Evolutionary conservation across 169 alveolate species (phyloP).

Genomic region (Plasmodium gonderi): DNA sequence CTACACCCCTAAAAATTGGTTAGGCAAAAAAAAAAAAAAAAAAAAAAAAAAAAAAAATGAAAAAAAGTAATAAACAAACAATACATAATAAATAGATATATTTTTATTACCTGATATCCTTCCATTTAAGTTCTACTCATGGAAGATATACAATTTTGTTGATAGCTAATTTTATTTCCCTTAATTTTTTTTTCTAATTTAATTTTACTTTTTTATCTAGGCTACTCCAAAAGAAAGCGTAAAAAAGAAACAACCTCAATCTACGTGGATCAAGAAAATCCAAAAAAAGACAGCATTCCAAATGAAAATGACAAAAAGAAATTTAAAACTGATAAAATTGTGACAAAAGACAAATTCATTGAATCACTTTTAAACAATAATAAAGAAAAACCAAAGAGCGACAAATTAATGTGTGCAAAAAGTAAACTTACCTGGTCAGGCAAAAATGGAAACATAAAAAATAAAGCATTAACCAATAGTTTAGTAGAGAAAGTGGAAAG

Average conservation of each 20-base stretch:
- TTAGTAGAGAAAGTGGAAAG: background rate
- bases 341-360: background rate
- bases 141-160: background rate
- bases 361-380: background rate
- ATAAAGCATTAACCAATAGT: background rate
- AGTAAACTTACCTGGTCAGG: constrained; percentile 2
- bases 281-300: background rate
- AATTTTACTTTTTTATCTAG: constrained; percentile 5
- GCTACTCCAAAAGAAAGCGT: constrained; percentile 5
- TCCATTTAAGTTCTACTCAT: background rate
- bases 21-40: background rate
- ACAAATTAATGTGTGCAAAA: background rate
- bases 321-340: background rate
- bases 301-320: background rate
- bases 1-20: background rate
- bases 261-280: background rate
- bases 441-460: constrained; percentile 8
- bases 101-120: background rate
- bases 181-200: constrained; percentile 1
- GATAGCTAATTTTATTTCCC: background rate
- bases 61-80: background rate
- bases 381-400: background rate
- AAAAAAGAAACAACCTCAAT: background rate
- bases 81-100: background rate
- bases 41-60: background rate